Evolutionary conservation across 257 asterid species (phyloP).

Genomic region (Osmanthus fragrans): DNA sequence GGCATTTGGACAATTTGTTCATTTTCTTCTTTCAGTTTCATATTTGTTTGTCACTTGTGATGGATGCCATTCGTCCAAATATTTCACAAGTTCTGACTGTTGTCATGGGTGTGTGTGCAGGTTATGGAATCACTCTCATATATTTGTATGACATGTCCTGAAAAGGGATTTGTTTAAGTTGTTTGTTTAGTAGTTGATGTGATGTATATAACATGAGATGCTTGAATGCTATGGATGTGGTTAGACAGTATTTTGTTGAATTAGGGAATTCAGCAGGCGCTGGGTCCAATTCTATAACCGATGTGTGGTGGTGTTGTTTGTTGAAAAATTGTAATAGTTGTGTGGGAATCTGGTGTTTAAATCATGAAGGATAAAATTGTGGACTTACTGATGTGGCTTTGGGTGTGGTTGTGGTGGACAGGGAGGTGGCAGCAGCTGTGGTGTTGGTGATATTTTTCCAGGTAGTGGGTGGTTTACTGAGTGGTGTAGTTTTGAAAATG

Average conservation of each 20-base stretch:
- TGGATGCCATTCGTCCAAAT: not conserved
- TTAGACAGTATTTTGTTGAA: conserved; percentile 2
- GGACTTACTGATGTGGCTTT: conserved; percentile 75
- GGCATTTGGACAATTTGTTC: no score
- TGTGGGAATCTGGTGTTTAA: conserved; percentile 56
- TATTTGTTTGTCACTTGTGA: no score
- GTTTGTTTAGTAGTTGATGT: not conserved
- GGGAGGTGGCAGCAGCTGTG: conserved; percentile 84
- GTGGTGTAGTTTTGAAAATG: conserved; percentile 55
- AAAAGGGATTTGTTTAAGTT: conserved; percentile 16
- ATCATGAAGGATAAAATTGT: conserved; percentile 37
- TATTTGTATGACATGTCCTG: conserved; percentile 16
- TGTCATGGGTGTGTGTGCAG: not conserved
- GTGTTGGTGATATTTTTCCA: conserved; percentile 55
- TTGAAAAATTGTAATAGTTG: conserved; percentile 32
- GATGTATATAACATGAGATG: conserved; percentile 25
- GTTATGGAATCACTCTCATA: conserved; percentile 1
- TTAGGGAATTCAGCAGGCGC: conserved; percentile 23
- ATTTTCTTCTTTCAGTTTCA: no score
- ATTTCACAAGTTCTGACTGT: not conserved
- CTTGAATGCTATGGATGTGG: conserved; percentile 16
- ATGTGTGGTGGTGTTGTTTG: conserved; percentile 37
- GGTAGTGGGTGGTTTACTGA: conserved; percentile 44
- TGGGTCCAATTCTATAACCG: conserved; percentile 21
- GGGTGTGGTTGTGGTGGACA: conserved; percentile 99